Percentiles rank a stretch among this genome's conserved stretches.
These are phyloP conservation scores for Coprinopsis strossmayeri DNA, from an alignment of 768 basidiomycete species.

Conservation along the genomic window DNA sequence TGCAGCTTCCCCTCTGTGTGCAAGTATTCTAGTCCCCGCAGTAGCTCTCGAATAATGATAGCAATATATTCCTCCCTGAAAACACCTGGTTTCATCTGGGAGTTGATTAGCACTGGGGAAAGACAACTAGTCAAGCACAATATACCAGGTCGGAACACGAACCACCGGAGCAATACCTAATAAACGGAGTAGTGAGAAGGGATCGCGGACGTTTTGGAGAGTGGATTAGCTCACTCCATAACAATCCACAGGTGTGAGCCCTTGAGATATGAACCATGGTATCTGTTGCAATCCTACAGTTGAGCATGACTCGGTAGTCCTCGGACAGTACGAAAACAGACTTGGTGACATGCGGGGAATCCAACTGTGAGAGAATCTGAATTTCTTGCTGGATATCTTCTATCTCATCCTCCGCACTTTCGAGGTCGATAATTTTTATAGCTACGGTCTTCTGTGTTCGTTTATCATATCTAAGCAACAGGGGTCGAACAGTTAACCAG, in stretches of 20 bases:
- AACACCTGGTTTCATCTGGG: constrained; percentile 95
- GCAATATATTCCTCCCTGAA: constrained; percentile 99
- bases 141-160: constrained; percentile 92
- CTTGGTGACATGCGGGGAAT: constrained; percentile 96
- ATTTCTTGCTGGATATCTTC: constrained; percentile 99
- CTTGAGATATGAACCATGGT: constrained; percentile 94
- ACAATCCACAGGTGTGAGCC: constrained; percentile 98
- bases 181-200: constrained; percentile 10
- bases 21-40: constrained; percentile 90
- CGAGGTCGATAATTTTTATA: constrained; percentile 99
- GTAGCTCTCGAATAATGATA: constrained; percentile 88
- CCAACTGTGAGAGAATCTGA: constrained; percentile 92
- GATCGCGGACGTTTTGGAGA: constrained; percentile 4
- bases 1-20: constrained; percentile 96
- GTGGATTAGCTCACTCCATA: constrained; percentile 68
- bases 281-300: constrained; percentile 37
- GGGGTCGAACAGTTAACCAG: constrained; percentile 12
- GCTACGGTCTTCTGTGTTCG: constrained; percentile 95
- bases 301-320: constrained; percentile 2
- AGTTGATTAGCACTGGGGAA: constrained; percentile 14
- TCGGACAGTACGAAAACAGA: constrained; percentile 30
- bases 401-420: constrained; percentile 98
- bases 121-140: constrained; percentile 17
- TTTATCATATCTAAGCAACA: constrained; percentile 72
- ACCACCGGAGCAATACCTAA: constrained; percentile 93